Evolutionary conservation across 768 basidiomycete species (phyloP), one percentile per base, ranked within the genome.

Genomic region (Termitomyces sp.): DNA sequence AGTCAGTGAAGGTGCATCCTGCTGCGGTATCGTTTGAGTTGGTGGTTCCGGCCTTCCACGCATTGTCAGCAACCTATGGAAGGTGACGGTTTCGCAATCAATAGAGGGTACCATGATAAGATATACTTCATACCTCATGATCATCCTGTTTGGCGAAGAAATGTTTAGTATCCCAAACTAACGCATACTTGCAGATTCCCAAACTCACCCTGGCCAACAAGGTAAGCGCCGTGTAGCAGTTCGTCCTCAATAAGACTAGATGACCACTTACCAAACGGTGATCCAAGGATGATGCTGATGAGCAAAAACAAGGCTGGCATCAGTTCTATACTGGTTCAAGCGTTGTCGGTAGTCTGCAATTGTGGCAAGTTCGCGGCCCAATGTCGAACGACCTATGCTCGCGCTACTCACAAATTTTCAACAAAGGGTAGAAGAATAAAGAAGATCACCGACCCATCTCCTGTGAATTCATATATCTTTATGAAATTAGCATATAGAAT

Each of bases 271-370:
- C 50, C 50, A 51, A n/a, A 82, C 78, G 5, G 77, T 79, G 59
- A 82, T 80, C 82, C 82, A 85, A 9, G 81, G 82, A 24, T 70
- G 74, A 46, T 68, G 71, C 59, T 75, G 74, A 67, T 84, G 83
- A 8, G 80, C 79, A 53, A 67, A 65, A n/a, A 72, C 65, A 34
- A 83, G 71, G 59, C 78, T 75, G 9, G 66, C 63, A 59, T 85
- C 84, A 10, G 78, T 81, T 39, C 83, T 70, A 66, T 84, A 84
- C 61, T 81, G 80, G 24, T 69, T 72, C 18, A 80, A 66, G 34
- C 79, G 78, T 57, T 76, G 77, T 16, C 81, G 76, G 60, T 83
- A 83, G 62, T 84, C 84, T 13, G 72, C 69, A 32, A 86, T 77
- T 0, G 82, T 82, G 1, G 79, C 80, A 42, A 84, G 71, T 65